Base-by-base conservation (phyloP, 495 filamentous ascomycete species). In the Immersiella caudata region DNA sequence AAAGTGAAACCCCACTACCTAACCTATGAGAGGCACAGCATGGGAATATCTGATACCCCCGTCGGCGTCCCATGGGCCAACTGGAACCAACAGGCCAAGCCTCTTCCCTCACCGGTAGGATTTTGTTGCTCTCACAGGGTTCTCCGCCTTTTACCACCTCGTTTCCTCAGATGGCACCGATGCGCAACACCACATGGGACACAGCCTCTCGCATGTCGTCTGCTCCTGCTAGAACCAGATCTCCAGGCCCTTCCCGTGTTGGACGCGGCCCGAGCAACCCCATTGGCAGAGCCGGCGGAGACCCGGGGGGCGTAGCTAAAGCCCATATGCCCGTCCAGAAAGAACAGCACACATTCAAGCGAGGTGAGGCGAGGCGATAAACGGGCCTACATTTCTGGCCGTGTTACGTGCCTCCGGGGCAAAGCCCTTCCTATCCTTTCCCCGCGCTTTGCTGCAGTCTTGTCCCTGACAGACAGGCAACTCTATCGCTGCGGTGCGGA, bases 371-470 rank as follows among this genome's bases (percentile, higher is more conserved):
- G 22, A 60, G 33, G 16, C 26, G 12, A 60, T 16, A 60, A 35
- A 14, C 52, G 52, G 63, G 63, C 49, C 63, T 29, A 25, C 18
- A 2, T 65, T 65, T 36, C 63, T 65, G 63, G 63, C 63, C 29
- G 63, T 56, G 54, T 58, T 49, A 65, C 63, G 26, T 64, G 62
- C 40, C 40, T 12, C 9, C 40, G 11, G 4, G 54, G 54, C 22
- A 24, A 27, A 24, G 9, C 51, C 51, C 59, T 22, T 61, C 27
- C 59, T 40, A 22, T 24, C 56, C 26, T 22, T 29, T 40, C 59
- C 33, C 59, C 40, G 7, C 40, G 59, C 24, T 29, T 61, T 51
- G 6, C 22, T 18, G 40, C 40, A 14, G 40, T 18, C 9, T 18
- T 18, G 11, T 46, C 11, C 40, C 40, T 55, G 50, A 56, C 62